These are phyloP conservation scores for Cucurbita argyrosperma DNA, from an alignment of 306 rosid genomes.

Conservation along the genomic window DNA sequence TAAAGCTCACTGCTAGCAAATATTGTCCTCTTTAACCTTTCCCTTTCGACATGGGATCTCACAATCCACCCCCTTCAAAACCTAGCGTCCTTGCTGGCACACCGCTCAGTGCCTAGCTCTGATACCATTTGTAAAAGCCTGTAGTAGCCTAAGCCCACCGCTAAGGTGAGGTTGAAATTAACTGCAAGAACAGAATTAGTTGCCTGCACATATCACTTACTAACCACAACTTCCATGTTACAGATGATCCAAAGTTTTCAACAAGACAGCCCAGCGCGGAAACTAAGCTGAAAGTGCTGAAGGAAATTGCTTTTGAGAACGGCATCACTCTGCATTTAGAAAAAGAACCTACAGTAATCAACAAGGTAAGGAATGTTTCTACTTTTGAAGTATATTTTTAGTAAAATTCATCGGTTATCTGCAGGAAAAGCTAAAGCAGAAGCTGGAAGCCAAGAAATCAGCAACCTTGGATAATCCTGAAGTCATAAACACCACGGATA, in stretches of 20 bases:
- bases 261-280: slow-evolving; percentile 52
- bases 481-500: slow-evolving; percentile 9
- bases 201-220: neutral
- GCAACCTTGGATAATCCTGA: neutral
- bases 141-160: neutral
- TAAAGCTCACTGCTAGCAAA: too few species aligned
- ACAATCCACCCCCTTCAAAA: too few species aligned
- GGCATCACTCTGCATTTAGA: slow-evolving; percentile 40
- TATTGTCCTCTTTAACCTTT: too few species aligned
- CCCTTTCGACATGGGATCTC: too few species aligned
- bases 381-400: neutral
- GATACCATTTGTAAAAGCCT: too few species aligned
- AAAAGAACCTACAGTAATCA: slow-evolving; percentile 23
- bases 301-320: slow-evolving; percentile 64
- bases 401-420: neutral
- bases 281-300: slow-evolving; percentile 52
- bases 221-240: neutral
- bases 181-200: neutral
- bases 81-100: too few species aligned
- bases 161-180: slow-evolving; percentile 20
- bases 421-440: neutral
- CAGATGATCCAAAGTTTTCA: slow-evolving; percentile 64
- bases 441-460: slow-evolving; percentile 7
- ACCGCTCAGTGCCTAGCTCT: too few species aligned
- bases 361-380: neutral